Evolutionary conservation across 140 eudicot species (phyloP).

Genomic region (Anethum foeniculum): DNA sequence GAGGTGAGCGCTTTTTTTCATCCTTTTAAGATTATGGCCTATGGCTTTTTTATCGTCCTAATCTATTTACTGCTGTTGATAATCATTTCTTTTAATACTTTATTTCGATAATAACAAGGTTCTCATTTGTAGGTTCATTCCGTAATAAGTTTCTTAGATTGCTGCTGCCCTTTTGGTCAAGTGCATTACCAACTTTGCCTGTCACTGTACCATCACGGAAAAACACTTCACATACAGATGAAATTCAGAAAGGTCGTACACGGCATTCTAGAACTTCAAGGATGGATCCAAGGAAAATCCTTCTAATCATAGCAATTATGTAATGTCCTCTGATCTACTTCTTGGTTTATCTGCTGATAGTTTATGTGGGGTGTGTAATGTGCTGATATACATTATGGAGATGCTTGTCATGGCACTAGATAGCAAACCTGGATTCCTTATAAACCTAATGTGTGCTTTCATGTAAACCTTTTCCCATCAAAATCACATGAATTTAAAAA

Average conservation of each 20-base stretch:
- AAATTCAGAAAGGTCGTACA: conserved; percentile 42
- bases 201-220: conserved; percentile 81
- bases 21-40: background rate
- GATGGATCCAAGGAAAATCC: conserved; percentile 92
- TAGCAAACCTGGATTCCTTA: background rate
- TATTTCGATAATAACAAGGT: background rate
- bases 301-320: conserved; percentile 86
- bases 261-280: conserved; percentile 71
- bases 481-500: background rate
- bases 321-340: conserved; percentile 19
- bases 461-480: background rate
- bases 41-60: background rate
- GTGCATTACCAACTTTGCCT: conserved; percentile 74
- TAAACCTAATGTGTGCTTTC: background rate
- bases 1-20: conserved; percentile 40
- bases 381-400: background rate
- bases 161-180: conserved; percentile 84
- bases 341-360: background rate
- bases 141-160: conserved; percentile 63
- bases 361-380: background rate
- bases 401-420: background rate
- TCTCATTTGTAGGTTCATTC: conserved; percentile 41
- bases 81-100: background rate
- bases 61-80: background rate
- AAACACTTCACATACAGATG: conserved; percentile 58